Percentiles rank a stretch among this genome's conserved stretches.
Evolutionary conservation across 2,329 filamentous ascomycete species (phyloP).

Genomic region (Nigrospora osmanthi): DNA sequence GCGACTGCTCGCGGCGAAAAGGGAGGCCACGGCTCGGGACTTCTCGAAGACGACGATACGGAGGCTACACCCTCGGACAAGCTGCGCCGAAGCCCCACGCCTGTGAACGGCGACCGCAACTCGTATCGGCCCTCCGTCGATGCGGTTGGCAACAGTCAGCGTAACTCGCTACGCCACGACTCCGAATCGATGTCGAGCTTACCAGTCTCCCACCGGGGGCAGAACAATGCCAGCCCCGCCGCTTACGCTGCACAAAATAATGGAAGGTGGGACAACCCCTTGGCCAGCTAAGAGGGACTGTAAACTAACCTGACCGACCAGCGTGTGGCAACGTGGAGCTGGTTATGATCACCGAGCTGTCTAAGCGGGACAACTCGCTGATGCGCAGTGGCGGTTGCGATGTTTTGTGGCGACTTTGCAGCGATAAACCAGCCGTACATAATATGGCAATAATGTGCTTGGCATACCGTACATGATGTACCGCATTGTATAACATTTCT

Average conservation of each 20-base stretch:
- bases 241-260: not conserved
- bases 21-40: not conserved
- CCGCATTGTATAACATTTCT: no score
- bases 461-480: no score
- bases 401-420: no score
- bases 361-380: not conserved
- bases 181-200: not conserved
- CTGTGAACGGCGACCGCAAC: not conserved
- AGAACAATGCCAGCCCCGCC: not conserved
- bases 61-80: not conserved
- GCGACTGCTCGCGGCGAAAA: not conserved
- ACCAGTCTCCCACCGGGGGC: not conserved
- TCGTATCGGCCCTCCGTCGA: not conserved
- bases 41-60: not conserved
- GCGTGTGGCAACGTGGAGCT: slow-evolving; percentile 1
- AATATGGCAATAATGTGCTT: no score
- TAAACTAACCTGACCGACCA: not conserved
- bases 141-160: not conserved
- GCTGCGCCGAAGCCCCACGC: not conserved
- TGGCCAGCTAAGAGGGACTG: not conserved
- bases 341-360: not conserved
- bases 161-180: not conserved
- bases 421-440: no score
- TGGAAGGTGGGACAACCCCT: not conserved
- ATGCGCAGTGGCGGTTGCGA: no score